Conservation (phyloP, 305 asterid genomes). For the Stenogyne calaminthoides region DNA sequence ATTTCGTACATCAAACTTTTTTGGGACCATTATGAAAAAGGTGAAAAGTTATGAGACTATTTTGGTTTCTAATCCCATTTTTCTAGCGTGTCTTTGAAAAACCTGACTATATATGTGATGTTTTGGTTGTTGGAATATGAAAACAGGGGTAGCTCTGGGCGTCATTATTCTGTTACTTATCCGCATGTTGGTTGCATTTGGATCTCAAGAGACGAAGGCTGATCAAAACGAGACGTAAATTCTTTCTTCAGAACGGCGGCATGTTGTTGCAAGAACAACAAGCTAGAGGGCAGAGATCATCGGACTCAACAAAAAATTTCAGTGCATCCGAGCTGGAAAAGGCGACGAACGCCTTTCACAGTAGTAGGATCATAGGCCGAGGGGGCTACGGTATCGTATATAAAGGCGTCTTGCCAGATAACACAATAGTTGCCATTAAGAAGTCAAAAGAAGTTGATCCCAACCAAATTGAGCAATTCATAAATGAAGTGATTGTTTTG, state of each 20-base stretch:
- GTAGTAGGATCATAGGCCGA: conserved; percentile 31
- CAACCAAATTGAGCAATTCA: conserved; percentile 32
- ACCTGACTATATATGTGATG: not conserved
- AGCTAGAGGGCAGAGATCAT: not conserved
- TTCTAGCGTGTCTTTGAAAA: no score
- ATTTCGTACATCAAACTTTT: no score
- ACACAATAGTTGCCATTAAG: conserved; percentile 32
- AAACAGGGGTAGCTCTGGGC: conserved; percentile 32
- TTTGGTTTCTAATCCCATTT: no score
- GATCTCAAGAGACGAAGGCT: conserved; percentile 21
- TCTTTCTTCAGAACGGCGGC: conserved; percentile 38
- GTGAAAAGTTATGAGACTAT: no score
- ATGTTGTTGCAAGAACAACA: conserved; percentile 28
- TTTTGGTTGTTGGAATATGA: not conserved
- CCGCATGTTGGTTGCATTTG: conserved; percentile 19
- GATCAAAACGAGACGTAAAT: conserved; percentile 17
- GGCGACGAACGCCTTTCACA: conserved; percentile 33
- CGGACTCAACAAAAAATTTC: conserved; percentile 21
- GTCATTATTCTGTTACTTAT: conserved; percentile 15
- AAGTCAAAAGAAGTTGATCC: conserved; percentile 30
- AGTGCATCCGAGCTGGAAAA: conserved; percentile 24
- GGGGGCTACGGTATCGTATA: conserved; percentile 35
- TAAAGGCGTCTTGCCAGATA: not conserved
- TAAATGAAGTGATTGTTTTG: conserved; percentile 30
- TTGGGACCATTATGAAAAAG: no score